phyloP scores from a whole-genome alignment of 2,329 filamentous ascomycete species.

The Metarhizium guizhouense region DNA sequence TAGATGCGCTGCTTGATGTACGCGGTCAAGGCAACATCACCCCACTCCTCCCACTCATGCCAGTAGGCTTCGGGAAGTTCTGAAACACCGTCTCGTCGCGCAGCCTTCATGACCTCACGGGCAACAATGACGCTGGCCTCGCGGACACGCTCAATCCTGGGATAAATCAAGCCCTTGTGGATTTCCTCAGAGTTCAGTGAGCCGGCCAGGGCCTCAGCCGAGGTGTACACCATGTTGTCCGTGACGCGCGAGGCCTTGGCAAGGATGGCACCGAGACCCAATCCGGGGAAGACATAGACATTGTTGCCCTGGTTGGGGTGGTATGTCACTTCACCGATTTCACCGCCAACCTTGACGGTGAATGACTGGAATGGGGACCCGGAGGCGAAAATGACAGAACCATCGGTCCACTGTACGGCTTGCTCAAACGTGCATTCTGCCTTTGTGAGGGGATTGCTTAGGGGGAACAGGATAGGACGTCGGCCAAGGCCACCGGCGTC shows the following conservation, averaged over 20 bases:
- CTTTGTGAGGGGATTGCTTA: conserved; percentile 93
- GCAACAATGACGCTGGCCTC: conserved; percentile 83
- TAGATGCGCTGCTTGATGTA: conserved; percentile 55
- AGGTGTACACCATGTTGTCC: conserved; percentile 94
- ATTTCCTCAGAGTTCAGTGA: conserved; percentile 76
- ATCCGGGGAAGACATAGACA: conserved; percentile 91
- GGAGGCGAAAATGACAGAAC: conserved; percentile 85
- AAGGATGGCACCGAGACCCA: conserved; percentile 87
- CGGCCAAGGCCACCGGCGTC: conserved; percentile 59
- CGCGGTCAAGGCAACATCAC: conserved; percentile 50
- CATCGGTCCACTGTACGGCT: conserved; percentile 83
- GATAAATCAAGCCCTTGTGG: conserved; percentile 80
- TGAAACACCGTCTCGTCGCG: conserved; percentile 72
- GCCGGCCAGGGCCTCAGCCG: conserved; percentile 70
- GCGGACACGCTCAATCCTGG: conserved; percentile 80
- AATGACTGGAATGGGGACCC: conserved; percentile 82
- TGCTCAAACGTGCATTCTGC: conserved; percentile 97
- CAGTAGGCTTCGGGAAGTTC: conserved; percentile 58
- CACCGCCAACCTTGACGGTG: conserved; percentile 49
- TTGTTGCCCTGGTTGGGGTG: conserved; percentile 79
- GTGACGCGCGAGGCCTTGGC: conserved; percentile 81
- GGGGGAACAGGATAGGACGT: conserved; percentile 85
- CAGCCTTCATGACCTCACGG: conserved; percentile 86
- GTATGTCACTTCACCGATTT: conserved; percentile 53
- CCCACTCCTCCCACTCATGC: conserved; percentile 65